Conservation (phyloP, 2,329 filamentous ascomycete species). For the Bipolaris sorokiniana region DNA sequence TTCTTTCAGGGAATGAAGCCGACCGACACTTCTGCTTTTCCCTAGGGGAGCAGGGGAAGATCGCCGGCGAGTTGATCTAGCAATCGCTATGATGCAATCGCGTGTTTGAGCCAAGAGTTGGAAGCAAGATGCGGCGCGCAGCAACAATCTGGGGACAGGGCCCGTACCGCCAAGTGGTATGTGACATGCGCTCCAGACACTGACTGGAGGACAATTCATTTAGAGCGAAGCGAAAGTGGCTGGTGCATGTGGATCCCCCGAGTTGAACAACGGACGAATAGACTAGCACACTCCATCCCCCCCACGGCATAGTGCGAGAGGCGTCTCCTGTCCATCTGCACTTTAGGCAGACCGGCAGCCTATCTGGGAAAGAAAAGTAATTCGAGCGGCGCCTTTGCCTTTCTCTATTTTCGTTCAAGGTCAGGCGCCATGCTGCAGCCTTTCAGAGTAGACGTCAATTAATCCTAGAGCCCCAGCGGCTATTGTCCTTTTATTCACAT, state of each 20-base stretch:
- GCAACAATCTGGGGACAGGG: background rate
- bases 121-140: background rate
- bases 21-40: background rate
- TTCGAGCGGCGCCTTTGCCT: constrained; percentile 2
- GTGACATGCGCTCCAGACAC: background rate
- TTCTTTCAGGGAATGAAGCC: background rate
- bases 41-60: background rate
- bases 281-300: background rate
- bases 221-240: constrained; percentile 2
- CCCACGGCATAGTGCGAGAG: constrained; percentile 4
- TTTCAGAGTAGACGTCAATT: constrained; percentile 5
- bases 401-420: constrained; percentile 10
- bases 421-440: constrained; percentile 11
- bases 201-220: background rate
- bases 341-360: constrained; percentile 8
- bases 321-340: background rate
- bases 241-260: constrained; percentile 1
- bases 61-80: background rate
- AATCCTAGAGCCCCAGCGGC: constrained; percentile 1
- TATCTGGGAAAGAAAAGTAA: constrained; percentile 3
- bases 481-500: background rate
- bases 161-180: background rate
- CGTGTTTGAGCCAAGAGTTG: constrained; percentile 7
- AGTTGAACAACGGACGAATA: constrained; percentile 6
- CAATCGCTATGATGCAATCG: background rate